These are phyloP conservation scores for Clonostachys chloroleuca DNA, from an alignment of 2,329 filamentous ascomycete genomes.

Conservation along the genomic window DNA sequence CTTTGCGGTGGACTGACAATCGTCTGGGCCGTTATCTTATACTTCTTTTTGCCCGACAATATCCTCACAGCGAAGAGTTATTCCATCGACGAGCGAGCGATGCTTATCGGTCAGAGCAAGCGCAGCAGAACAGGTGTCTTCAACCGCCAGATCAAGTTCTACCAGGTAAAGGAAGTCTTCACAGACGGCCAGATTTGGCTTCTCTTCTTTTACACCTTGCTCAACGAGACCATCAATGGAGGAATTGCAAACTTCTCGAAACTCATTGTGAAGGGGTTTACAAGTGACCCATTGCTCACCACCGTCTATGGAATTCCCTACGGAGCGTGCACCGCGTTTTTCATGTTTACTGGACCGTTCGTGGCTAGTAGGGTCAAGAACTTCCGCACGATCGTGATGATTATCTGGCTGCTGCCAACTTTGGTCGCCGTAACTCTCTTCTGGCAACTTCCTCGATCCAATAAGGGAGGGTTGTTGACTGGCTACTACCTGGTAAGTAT, in stretches of 20 bases:
- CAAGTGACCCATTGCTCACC: slow-evolving; percentile 19
- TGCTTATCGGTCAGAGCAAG: slow-evolving; percentile 57
- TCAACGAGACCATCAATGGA: slow-evolving; percentile 12
- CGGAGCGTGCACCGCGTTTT: slow-evolving; percentile 4
- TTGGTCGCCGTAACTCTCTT: slow-evolving; percentile 2
- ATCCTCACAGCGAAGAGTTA: slow-evolving; percentile 4
- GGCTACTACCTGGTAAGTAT: slow-evolving; percentile 12
- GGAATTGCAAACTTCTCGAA: slow-evolving; percentile 14
- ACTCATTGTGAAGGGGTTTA: slow-evolving; percentile 26
- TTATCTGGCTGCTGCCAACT: slow-evolving; percentile 4
- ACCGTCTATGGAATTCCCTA: slow-evolving; percentile 32
- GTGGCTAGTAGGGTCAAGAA: slow-evolving; percentile 3
- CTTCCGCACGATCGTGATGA: slow-evolving; percentile 8
- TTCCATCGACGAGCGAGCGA: slow-evolving; percentile 3
- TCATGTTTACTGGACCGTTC: slow-evolving; percentile 5
- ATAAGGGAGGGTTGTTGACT: slow-evolving; percentile 15
- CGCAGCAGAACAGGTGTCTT: slow-evolving; percentile 30
- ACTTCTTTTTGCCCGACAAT: slow-evolving; percentile 34
- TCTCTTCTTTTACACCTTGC: slow-evolving; percentile 22
- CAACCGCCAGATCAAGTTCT: slow-evolving; percentile 27
- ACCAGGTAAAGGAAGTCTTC: slow-evolving; percentile 30
- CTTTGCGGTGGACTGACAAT: slow-evolving; percentile 39
- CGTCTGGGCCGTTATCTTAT: slow-evolving; percentile 34
- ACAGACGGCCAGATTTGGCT: slow-evolving; percentile 31
- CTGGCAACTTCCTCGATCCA: slow-evolving; percentile 3